Evolutionary conservation across 176 grass and related monocot genomes (phyloP).

Genomic region (Alloteropsis semialata): DNA sequence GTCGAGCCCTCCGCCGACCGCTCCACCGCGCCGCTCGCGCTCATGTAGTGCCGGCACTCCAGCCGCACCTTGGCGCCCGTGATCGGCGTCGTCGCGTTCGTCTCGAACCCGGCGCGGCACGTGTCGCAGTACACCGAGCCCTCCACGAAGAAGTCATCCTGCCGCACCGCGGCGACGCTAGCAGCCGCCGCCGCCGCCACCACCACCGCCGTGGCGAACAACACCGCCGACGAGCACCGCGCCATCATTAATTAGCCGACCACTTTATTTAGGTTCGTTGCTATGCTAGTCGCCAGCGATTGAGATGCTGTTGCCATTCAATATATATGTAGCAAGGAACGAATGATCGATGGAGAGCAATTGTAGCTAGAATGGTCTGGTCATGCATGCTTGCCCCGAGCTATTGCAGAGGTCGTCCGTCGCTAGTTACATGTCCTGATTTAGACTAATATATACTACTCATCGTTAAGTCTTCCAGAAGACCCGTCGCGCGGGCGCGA

Average conservation of each 20-base stretch:
- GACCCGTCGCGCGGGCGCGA: too few species aligned
- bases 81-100: constrained; percentile 35
- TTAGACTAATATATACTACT: too few species aligned
- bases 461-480: too few species aligned
- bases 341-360: not conserved
- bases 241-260: not conserved
- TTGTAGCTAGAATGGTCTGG: not conserved
- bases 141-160: constrained; percentile 42
- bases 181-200: not conserved
- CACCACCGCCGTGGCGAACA: not conserved
- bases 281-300: not conserved
- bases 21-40: constrained; percentile 32
- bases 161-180: not conserved
- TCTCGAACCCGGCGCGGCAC: constrained; percentile 42
- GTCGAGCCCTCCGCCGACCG: constrained; percentile 22
- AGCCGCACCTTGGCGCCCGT: constrained; percentile 34
- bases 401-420: not conserved
- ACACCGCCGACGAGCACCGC: not conserved
- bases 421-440: not conserved
- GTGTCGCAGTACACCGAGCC: constrained; percentile 56
- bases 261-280: too few species aligned
- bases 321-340: not conserved
- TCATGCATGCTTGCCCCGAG: too few species aligned
- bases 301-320: too few species aligned
- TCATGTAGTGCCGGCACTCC: constrained; percentile 53